These are phyloP conservation scores for Agaricales sp. DNA, from an alignment of 1,284 basidiomycete genomes.

Conservation along the genomic window DNA sequence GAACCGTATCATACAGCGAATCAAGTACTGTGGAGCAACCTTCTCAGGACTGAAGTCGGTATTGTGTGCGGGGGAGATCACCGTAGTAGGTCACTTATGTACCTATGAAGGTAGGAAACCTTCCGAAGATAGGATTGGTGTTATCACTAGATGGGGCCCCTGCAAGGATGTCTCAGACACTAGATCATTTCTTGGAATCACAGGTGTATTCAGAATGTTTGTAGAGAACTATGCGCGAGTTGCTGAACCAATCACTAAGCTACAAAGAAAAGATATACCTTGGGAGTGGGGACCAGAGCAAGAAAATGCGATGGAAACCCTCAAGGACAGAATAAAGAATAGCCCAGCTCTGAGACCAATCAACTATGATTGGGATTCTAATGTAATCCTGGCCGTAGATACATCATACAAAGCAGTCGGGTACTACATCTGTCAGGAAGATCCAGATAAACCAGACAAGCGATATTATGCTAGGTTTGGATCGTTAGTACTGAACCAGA, in stretches of 20 bases:
- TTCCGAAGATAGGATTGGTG: slow-evolving; percentile 8
- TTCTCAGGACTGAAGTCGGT: slow-evolving; percentile 14
- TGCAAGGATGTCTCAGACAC: slow-evolving; percentile 13
- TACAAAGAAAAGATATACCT: slow-evolving; percentile 9
- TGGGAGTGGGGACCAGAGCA: slow-evolving; percentile 17
- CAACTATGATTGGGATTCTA: slow-evolving; percentile 5
- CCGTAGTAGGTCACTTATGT: slow-evolving; percentile 19
- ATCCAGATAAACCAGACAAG: slow-evolving; percentile 10
- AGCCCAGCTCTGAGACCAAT: slow-evolving; percentile 14
- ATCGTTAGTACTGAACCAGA: slow-evolving; percentile 19
- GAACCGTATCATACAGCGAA: slow-evolving; percentile 17
- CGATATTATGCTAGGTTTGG: slow-evolving; percentile 12
- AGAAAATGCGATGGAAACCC: slow-evolving; percentile 11
- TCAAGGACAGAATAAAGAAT: slow-evolving; percentile 15
- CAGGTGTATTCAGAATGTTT: slow-evolving; percentile 13
- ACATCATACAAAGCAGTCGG: slow-evolving; percentile 20
- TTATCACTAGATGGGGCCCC: slow-evolving; percentile 14
- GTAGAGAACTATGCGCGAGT: slow-evolving; percentile 13
- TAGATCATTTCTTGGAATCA: slow-evolving; percentile 15
- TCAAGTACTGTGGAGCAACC: slow-evolving; percentile 15
- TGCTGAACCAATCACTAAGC: slow-evolving; percentile 9
- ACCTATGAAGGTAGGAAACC: slow-evolving; percentile 15
- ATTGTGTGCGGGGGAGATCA: slow-evolving; percentile 12
- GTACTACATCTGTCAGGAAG: slow-evolving; percentile 17
- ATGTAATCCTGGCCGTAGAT: slow-evolving; percentile 21